Evolutionary conservation across 208 protist genomes (phyloP).

Genomic region (Leptomonas seymouri): DNA sequence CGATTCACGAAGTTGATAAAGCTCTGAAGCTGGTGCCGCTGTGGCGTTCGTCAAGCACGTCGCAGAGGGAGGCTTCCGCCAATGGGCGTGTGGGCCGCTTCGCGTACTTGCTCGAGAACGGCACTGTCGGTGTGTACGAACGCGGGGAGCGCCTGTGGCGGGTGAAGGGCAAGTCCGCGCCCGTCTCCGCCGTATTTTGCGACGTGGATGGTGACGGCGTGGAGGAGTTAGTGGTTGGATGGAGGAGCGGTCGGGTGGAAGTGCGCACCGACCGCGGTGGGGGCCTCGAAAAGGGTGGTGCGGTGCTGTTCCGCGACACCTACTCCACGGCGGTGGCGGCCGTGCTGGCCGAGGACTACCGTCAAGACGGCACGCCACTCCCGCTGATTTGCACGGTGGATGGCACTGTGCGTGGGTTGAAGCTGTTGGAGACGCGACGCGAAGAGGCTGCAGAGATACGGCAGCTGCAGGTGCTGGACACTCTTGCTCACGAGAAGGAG

Average conservation of each 20-base stretch:
- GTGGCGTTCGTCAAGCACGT: conserved; percentile 1
- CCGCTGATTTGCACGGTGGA: conserved; percentile 86
- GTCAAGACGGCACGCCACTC: conserved; percentile 79
- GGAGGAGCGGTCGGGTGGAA: conserved; percentile 86
- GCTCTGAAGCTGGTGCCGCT: conserved; percentile 67
- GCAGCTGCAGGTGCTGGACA: conserved; percentile 62
- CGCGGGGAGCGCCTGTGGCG: conserved; percentile 82
- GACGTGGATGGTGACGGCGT: conserved; percentile 94
- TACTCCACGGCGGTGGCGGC: conserved; percentile 71
- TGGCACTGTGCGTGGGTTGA: conserved; percentile 88
- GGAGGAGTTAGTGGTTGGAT: conserved; percentile 92
- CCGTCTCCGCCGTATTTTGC: conserved; percentile 84
- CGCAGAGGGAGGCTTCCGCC: neutral
- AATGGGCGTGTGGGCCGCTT: conserved; percentile 50
- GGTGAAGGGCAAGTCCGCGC: conserved; percentile 79
- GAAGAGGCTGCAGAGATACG: conserved; percentile 60
- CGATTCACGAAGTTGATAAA: conserved; percentile 81
- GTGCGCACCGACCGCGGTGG: conserved; percentile 65
- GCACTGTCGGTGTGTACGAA: conserved; percentile 94
- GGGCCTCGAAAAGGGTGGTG: conserved; percentile 56
- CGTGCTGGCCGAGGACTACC: conserved; percentile 91
- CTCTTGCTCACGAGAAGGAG: conserved; percentile 69
- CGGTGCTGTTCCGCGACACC: conserved; percentile 82
- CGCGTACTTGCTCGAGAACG: conserved; percentile 92
- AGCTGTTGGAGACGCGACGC: conserved; percentile 51